A percentile compares a stretch with the other conserved stretches of the same genome.
These are phyloP conservation scores for Fusarium cyanostomum DNA, from an alignment of 2,329 filamentous ascomycete genomes.

Conservation along the genomic window DNA sequence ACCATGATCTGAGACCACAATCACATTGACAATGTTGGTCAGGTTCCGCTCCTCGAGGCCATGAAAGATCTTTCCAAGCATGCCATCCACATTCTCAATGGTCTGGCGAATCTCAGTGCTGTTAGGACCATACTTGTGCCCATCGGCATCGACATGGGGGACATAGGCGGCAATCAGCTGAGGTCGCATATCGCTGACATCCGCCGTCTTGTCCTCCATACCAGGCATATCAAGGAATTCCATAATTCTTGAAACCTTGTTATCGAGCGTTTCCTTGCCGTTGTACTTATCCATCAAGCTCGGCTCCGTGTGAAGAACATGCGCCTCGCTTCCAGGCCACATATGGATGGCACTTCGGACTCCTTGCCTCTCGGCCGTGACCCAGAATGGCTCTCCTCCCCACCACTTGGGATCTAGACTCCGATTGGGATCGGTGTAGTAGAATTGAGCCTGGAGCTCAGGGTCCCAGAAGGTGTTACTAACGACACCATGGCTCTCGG, in stretches of 20 bases:
- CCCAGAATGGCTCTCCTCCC: slow-evolving; percentile 94
- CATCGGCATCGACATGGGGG: slow-evolving; percentile 87
- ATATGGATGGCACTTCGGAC: slow-evolving; percentile 89
- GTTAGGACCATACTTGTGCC: slow-evolving; percentile 91
- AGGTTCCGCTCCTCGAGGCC: slow-evolving; percentile 85
- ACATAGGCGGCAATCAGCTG: slow-evolving; percentile 96
- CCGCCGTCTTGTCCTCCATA: slow-evolving; percentile 64
- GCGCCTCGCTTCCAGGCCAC: slow-evolving; percentile 97
- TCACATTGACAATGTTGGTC: slow-evolving; percentile 88
- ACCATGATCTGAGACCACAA: slow-evolving; percentile 97
- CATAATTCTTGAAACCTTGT: slow-evolving; percentile 82
- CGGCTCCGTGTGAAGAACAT: slow-evolving; percentile 78
- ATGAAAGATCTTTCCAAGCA: slow-evolving; percentile 79
- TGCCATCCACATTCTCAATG: slow-evolving; percentile 81
- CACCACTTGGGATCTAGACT: slow-evolving; percentile 93
- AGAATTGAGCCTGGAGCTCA: slow-evolving; percentile 79
- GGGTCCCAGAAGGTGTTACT: slow-evolving; percentile 97
- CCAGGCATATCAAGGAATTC: slow-evolving; percentile 87
- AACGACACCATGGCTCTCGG: slow-evolving; percentile 91
- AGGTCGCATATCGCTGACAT: slow-evolving; percentile 69
- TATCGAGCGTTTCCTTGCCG: slow-evolving; percentile 74
- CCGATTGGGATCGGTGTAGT: slow-evolving; percentile 78
- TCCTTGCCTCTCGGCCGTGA: slow-evolving; percentile 85
- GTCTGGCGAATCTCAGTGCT: slow-evolving; percentile 87
- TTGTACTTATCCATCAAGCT: slow-evolving; percentile 88